A percentile compares a stretch with the other conserved stretches of the same genome.
phyloP scores from a whole-genome alignment of 345 rosid genomes.

The Streptanthus diversifolius region DNA sequence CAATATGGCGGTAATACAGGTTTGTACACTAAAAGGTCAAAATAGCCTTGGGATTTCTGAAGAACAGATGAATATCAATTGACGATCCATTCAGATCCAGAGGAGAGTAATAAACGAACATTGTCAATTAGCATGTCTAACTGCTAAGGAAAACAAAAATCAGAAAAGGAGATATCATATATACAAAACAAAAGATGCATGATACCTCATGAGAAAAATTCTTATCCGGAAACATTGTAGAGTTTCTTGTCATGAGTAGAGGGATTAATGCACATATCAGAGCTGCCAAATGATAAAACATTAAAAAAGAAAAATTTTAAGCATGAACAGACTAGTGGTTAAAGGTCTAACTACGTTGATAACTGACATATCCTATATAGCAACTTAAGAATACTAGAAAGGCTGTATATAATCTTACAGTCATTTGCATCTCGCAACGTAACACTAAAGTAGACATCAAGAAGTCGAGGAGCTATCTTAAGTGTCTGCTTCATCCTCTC shows the following conservation, averaged over 20 bases:
- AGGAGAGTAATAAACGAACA: not conserved
- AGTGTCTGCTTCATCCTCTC: conserved; percentile 74
- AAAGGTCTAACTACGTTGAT: not conserved
- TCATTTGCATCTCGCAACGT: conserved; percentile 71
- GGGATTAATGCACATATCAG: conserved; percentile 86
- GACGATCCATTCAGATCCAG: not conserved
- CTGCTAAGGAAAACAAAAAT: not conserved
- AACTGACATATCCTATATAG: not conserved
- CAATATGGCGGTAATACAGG: not conserved
- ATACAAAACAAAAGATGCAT: conserved; percentile 5
- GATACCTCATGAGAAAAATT: conserved; percentile 71
- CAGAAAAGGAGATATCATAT: not conserved
- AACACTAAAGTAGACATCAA: conserved; percentile 65
- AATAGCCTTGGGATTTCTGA: not conserved
- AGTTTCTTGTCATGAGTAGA: conserved; percentile 74
- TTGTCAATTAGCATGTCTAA: not conserved
- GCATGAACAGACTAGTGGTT: not conserved
- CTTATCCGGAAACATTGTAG: conserved; percentile 72
- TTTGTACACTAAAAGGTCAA: not conserved
- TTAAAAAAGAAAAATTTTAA: not conserved
- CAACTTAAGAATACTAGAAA: not conserved
- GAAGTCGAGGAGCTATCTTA: conserved; percentile 68
- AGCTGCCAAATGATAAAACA: conserved; percentile 49
- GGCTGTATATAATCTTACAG: conserved; percentile 47
- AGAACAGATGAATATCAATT: not conserved